phyloP scores from a whole-genome alignment of 441 rosid species.

The Aleurites moluccanus region DNA sequence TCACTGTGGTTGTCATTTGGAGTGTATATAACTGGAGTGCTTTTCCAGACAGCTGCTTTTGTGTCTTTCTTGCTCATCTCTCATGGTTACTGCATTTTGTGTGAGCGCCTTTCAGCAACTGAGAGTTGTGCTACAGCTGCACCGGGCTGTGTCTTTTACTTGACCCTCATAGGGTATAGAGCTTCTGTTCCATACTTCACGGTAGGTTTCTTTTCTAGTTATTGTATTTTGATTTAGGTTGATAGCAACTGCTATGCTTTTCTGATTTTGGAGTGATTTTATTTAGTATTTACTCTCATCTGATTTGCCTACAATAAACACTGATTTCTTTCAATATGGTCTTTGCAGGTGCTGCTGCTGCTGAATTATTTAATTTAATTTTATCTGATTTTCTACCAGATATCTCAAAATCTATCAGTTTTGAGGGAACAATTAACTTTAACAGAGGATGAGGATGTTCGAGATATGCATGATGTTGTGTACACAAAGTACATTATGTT shows the following conservation, averaged over 20 bases:
- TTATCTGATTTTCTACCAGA: constrained; percentile 76
- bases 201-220: constrained; percentile 52
- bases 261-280: constrained; percentile 15
- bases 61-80: constrained; percentile 91
- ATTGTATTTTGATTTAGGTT: neutral
- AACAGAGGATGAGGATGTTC: constrained; percentile 81
- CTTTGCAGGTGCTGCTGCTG: constrained; percentile 65
- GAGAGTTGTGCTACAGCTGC: constrained; percentile 87
- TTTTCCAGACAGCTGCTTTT: constrained; percentile 85
- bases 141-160: constrained; percentile 73
- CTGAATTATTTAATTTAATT: constrained; percentile 74
- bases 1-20: constrained; percentile 96
- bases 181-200: constrained; percentile 92
- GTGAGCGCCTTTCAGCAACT: constrained; percentile 69
- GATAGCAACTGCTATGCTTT: constrained; percentile 1
- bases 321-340: constrained; percentile 9
- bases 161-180: constrained; percentile 84
- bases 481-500: constrained; percentile 76
- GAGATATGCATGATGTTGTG: constrained; percentile 78
- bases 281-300: neutral
- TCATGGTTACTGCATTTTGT: constrained; percentile 85
- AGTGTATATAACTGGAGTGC: constrained; percentile 87
- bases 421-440: constrained; percentile 67
- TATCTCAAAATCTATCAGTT: constrained; percentile 65
- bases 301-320: constrained; percentile 12